Conservation (phyloP, 306 rosid genomes). For the Fagus crenata region DNA sequence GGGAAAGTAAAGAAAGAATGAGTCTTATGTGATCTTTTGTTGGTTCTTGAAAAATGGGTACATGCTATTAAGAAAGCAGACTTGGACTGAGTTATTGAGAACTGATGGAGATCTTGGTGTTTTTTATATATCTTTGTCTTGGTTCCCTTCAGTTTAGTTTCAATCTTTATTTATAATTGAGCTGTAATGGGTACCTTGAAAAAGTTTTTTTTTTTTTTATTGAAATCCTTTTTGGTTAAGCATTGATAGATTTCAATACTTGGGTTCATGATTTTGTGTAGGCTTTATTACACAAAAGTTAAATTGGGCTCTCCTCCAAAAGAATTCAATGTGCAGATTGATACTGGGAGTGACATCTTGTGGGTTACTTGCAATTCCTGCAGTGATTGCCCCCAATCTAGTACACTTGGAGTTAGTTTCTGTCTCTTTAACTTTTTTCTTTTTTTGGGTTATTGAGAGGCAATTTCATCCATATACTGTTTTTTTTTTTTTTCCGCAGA, state of each 20-base stretch:
- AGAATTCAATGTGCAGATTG: slow-evolving; percentile 90
- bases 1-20: not conserved
- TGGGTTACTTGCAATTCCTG: slow-evolving; percentile 93
- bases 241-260: not conserved
- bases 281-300: slow-evolving; percentile 86
- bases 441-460: slow-evolving; percentile 18
- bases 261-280: slow-evolving; percentile 45
- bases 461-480: slow-evolving; percentile 12
- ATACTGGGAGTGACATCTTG: slow-evolving; percentile 91
- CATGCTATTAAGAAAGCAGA: not conserved
- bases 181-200: not conserved
- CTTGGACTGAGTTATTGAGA: not conserved
- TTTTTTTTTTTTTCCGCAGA: slow-evolving; percentile 45
- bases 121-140: slow-evolving; percentile 23
- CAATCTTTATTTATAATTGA: not conserved
- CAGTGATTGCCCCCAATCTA: slow-evolving; percentile 78
- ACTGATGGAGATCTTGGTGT: slow-evolving; percentile 30
- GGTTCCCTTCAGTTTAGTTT: slow-evolving; percentile 15
- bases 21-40: not conserved
- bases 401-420: slow-evolving; percentile 76
- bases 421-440: slow-evolving; percentile 9
- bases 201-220: not conserved
- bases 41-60: not conserved
- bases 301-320: slow-evolving; percentile 87
- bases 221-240: not conserved